Percentiles rank a stretch among this genome's conserved stretches.
Conservation (phyloP, 352 stramenopile species). For the Globisporangium carolinianum region DNA sequence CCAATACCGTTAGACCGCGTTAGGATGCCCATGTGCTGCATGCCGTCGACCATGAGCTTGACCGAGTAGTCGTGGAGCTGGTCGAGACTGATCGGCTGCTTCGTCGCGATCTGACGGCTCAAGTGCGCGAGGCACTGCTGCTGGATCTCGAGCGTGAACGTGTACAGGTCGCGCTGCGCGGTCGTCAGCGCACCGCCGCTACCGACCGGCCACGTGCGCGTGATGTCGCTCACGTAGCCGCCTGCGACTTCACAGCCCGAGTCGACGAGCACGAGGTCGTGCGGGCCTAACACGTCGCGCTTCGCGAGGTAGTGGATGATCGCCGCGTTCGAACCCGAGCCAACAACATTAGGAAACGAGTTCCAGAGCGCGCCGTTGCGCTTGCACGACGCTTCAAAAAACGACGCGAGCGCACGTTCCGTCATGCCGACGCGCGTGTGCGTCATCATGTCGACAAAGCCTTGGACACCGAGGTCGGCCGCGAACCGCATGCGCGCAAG, state of each 20-base stretch:
- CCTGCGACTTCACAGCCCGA: constrained; percentile 74
- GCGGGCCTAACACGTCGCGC: constrained; percentile 37
- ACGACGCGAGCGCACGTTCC: constrained; percentile 60
- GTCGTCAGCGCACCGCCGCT: constrained; percentile 21
- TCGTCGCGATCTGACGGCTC: constrained; percentile 28
- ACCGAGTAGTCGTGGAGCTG: constrained; percentile 72
- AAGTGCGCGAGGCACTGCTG: constrained; percentile 64
- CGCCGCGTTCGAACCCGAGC: constrained; percentile 63
- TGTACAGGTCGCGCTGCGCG: constrained; percentile 60
- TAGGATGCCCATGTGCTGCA: constrained; percentile 62
- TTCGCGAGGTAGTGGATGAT: constrained; percentile 83
- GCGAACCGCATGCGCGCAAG: constrained; percentile 71
- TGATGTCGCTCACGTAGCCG: constrained; percentile 80
- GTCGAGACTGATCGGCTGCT: constrained; percentile 57
- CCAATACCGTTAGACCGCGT: constrained; percentile 14
- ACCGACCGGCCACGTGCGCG: constrained; percentile 65
- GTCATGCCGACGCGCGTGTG: constrained; percentile 51
- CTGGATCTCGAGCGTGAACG: constrained; percentile 74
- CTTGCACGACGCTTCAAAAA: constrained; percentile 68
- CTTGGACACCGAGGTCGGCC: constrained; percentile 50
- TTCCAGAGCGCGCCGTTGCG: constrained; percentile 71
- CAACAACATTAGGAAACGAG: constrained; percentile 81
- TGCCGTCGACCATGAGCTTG: constrained; percentile 54
- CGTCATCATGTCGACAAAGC: constrained; percentile 79
- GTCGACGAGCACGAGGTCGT: constrained; percentile 83